A percentile compares a stretch with the other conserved stretches of the same genome.
These are phyloP conservation scores for Globisporangium spiculum DNA, from an alignment of 352 stramenopile species.

Conservation along the genomic window DNA sequence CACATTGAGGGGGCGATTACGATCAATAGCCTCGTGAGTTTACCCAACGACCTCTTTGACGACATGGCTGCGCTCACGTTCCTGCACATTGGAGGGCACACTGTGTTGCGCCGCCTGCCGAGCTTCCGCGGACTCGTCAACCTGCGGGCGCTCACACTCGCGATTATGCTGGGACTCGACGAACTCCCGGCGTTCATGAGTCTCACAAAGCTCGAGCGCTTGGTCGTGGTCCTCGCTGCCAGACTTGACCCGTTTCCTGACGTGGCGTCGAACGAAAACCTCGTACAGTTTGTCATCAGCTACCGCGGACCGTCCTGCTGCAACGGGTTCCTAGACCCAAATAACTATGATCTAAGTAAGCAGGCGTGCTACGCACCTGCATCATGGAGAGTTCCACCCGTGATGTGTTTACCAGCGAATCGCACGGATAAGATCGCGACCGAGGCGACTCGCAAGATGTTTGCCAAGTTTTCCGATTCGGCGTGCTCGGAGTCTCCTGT, in stretches of 20 bases:
- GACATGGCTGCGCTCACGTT: neutral
- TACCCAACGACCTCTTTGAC: neutral
- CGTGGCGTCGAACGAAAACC: neutral
- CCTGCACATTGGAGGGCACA: neutral
- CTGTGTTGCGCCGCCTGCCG: neutral
- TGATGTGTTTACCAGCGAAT: neutral
- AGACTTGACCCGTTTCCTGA: neutral
- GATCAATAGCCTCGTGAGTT: neutral
- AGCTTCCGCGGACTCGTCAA: neutral
- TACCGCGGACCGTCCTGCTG: neutral
- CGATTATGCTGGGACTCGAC: neutral
- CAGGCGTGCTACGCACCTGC: neutral
- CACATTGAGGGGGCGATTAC: neutral
- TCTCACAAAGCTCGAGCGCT: neutral
- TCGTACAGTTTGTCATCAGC: neutral
- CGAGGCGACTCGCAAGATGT: neutral
- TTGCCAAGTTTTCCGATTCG: neutral
- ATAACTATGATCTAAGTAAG: neutral
- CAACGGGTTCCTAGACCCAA: neutral
- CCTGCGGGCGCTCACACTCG: neutral
- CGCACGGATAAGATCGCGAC: neutral
- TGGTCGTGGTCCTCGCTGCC: neutral
- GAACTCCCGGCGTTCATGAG: neutral
- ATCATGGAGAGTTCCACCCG: neutral
- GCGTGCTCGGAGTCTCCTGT: neutral